A percentile compares a stretch with the other conserved stretches of the same genome.
Evolutionary conservation across 2,329 filamentous ascomycete species (phyloP).

Genomic region (Arthrobotrys sinensis): DNA sequence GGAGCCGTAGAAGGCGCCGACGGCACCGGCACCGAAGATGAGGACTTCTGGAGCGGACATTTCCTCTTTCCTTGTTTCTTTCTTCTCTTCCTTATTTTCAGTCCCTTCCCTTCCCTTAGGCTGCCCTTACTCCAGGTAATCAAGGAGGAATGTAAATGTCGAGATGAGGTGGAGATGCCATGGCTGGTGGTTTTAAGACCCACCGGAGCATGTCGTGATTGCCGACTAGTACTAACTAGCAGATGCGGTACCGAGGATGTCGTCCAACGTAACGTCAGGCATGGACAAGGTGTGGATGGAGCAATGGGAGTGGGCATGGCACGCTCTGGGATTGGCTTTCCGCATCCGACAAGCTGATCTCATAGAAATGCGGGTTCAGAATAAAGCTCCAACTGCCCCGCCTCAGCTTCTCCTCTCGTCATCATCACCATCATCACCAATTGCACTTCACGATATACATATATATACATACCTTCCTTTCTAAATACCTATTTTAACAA

Average conservation of each 20-base stretch:
- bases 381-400: constrained; percentile 6
- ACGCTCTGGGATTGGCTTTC: constrained; percentile 16
- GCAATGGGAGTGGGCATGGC: background rate
- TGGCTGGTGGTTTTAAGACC: background rate
- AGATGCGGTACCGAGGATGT: constrained; percentile 4
- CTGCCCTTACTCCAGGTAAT: too few species aligned
- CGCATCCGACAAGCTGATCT: constrained; percentile 13
- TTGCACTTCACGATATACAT: background rate
- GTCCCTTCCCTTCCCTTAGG: too few species aligned
- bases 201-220: constrained; percentile 28
- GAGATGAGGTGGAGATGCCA: constrained; percentile 16
- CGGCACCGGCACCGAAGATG: constrained; percentile 60
- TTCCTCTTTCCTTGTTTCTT: background rate
- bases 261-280: background rate
- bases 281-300: background rate
- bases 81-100: background rate
- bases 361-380: constrained; percentile 13
- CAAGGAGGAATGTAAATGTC: constrained; percentile 5
- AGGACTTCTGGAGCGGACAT: constrained; percentile 38
- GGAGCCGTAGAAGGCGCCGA: constrained; percentile 63
- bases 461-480: too few species aligned
- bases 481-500: background rate
- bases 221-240: background rate
- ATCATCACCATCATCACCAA: constrained; percentile 1
- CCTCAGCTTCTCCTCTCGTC: constrained; percentile 2